Percentiles rank a stretch among this genome's conserved stretches.
Evolutionary conservation across 331 rosid species (phyloP).

Genomic region (Pyrus hybrid): DNA sequence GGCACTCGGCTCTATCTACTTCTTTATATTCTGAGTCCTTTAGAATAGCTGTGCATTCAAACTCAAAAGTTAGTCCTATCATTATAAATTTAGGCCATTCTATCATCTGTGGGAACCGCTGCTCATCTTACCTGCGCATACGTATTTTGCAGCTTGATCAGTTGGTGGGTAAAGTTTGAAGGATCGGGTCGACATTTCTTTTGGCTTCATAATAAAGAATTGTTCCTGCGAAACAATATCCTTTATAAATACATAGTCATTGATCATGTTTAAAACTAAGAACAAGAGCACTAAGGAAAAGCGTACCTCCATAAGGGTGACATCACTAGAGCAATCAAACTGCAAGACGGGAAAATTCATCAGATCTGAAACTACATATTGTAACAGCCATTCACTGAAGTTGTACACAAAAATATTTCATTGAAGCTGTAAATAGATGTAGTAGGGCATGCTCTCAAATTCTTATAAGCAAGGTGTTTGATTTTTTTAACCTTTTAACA

Average conservation of each 20-base stretch:
- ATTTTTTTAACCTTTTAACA: neutral
- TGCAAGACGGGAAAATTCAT: constrained; percentile 36
- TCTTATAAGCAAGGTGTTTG: neutral
- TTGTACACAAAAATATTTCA: neutral
- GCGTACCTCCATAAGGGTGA: constrained; percentile 83
- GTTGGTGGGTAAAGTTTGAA: constrained; percentile 78
- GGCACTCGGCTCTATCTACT: constrained; percentile 94
- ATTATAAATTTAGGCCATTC: neutral
- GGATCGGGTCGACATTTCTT: constrained; percentile 46
- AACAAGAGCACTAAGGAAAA: neutral
- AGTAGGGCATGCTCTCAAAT: neutral
- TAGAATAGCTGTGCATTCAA: constrained; percentile 59
- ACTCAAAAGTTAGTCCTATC: neutral
- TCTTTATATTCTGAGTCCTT: constrained; percentile 82
- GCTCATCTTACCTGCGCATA: constrained; percentile 56
- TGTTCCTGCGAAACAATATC: constrained; percentile 51
- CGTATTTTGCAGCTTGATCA: constrained; percentile 81
- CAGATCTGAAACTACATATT: constrained; percentile 16
- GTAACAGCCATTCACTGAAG: neutral
- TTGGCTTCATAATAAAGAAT: constrained; percentile 76
- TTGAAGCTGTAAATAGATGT: neutral
- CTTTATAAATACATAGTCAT: neutral
- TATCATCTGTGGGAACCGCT: neutral
- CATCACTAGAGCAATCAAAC: constrained; percentile 91
- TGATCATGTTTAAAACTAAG: neutral